Evolutionary conservation across 805 yeast species (phyloP).

Genomic region (Kluyveromyces wickerhamii): DNA sequence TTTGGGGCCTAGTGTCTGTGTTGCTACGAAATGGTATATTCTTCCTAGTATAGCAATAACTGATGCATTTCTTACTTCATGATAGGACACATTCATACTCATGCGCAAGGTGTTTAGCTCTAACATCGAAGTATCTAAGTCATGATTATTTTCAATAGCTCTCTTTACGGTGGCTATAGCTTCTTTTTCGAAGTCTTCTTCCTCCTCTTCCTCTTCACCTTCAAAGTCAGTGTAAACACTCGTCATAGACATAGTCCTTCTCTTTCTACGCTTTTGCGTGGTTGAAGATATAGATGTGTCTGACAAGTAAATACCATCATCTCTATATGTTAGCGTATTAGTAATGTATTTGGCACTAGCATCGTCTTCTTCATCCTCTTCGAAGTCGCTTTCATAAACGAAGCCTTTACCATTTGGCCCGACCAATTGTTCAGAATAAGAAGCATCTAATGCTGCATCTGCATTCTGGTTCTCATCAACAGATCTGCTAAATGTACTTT

Average conservation of each 20-base stretch:
- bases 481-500: slow-evolving; percentile 7
- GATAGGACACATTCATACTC: slow-evolving; percentile 95
- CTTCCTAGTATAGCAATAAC: slow-evolving; percentile 61
- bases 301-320: slow-evolving; percentile 42
- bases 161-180: slow-evolving; percentile 92
- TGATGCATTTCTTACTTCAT: slow-evolving; percentile 83
- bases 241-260: slow-evolving; percentile 35
- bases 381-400: slow-evolving; percentile 31
- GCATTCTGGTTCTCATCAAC: slow-evolving; percentile 4
- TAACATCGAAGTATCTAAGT: slow-evolving; percentile 82
- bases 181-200: slow-evolving; percentile 77
- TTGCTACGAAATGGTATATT: slow-evolving; percentile 63
- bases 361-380: slow-evolving; percentile 23
- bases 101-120: slow-evolving; percentile 92
- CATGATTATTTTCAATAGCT: slow-evolving; percentile 88
- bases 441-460: slow-evolving; percentile 11
- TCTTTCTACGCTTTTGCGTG: slow-evolving; percentile 38
- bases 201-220: slow-evolving; percentile 36
- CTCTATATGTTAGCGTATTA: slow-evolving; percentile 36
- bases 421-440: slow-evolving; percentile 23
- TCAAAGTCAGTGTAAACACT: slow-evolving; percentile 39
- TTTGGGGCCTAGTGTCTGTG: slow-evolving; percentile 68
- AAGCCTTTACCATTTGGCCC: slow-evolving; percentile 33
- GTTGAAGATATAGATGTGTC: slow-evolving; percentile 53
- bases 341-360: slow-evolving; percentile 20